Percentiles rank a stretch among this genome's conserved stretches.
These are phyloP conservation scores for Melaleuca alternifolia DNA, from an alignment of 345 rosid species.

Conservation along the genomic window DNA sequence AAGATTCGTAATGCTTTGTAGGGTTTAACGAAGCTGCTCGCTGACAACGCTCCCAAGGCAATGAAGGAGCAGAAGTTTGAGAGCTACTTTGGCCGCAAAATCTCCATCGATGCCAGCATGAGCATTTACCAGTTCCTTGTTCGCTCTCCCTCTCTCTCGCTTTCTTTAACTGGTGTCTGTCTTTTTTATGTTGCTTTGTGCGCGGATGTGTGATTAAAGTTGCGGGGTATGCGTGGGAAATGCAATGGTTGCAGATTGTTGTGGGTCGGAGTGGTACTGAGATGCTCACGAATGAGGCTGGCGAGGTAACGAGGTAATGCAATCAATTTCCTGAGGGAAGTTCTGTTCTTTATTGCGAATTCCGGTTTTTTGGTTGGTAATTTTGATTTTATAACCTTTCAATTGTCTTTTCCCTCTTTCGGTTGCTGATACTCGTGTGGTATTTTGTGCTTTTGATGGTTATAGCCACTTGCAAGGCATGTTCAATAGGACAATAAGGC, in stretches of 20 bases:
- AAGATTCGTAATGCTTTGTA: conserved; percentile 6
- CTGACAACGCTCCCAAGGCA: conserved; percentile 78
- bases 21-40: conserved; percentile 97
- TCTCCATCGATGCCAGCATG: conserved; percentile 97
- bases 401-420: not conserved
- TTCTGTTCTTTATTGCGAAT: not conserved
- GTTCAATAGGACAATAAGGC: conserved; percentile 87
- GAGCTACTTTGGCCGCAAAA: conserved; percentile 87
- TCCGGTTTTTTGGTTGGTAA: not conserved
- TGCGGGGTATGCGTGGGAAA: not conserved
- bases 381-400: not conserved
- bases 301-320: conserved; percentile 84
- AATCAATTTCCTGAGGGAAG: not conserved
- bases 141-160: conserved; percentile 3
- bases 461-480: conserved; percentile 91
- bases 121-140: conserved; percentile 96
- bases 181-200: not conserved
- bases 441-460: not conserved
- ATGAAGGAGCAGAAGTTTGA: conserved; percentile 96
- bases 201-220: not conserved
- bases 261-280: conserved; percentile 89
- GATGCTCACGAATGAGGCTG: conserved; percentile 90
- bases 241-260: conserved; percentile 50
- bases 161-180: not conserved
- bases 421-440: not conserved